Base-by-base conservation (phyloP, 1,284 basidiomycete genomes). In the Heliocybe sulcata region DNA sequence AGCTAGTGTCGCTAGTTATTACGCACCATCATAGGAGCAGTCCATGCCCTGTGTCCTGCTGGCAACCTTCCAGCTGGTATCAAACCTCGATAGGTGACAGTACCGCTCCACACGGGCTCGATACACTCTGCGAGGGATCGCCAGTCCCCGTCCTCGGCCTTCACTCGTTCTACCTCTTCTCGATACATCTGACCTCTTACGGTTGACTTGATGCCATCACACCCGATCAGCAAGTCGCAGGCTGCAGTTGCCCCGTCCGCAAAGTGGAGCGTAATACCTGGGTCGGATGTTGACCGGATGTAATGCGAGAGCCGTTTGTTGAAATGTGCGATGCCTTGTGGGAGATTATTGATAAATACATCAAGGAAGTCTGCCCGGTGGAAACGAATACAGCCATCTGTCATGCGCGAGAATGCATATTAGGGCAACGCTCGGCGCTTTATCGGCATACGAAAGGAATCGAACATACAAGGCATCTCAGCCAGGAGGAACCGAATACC, bases 121-220 rank as follows among this genome's bases (percentile, higher is more conserved):
- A 68, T 61, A 50, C 57, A 59, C 20, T 61, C 61, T 26, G 57
- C 56, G 54, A 59, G 22, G 3, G 57, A 47, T 2, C 48, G 49
- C 29, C 29, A 55, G 55, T 45, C 50, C 6, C 55, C 38, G 6
- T 16, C 16, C 16, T 42, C 38, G 8, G 12, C 19, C 38, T n/a
- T 49, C 25, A 22, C 35, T 38, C 26, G 11, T 26, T 31, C 51
- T 2, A 60, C 65, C 19, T 59, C 53, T 25, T 65, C 57, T 27
- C 61, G 56, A 2, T 65, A 66, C 64, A 81, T 67, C 19, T 65
- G 61, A 38, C 61, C 60, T 35, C 80, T 73, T 9, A 80, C 73
- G 11, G 65, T 65, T 0, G 80, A 82, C 60, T 77, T 81, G 56
- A 82, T 66, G 2, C 77, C 78, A 58, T 80, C 77, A 27, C 74